Percentiles rank a stretch among this genome's conserved stretches.
Conservation (phyloP, 495 filamentous ascomycete genomes). For the Penicillium roqueforti region DNA sequence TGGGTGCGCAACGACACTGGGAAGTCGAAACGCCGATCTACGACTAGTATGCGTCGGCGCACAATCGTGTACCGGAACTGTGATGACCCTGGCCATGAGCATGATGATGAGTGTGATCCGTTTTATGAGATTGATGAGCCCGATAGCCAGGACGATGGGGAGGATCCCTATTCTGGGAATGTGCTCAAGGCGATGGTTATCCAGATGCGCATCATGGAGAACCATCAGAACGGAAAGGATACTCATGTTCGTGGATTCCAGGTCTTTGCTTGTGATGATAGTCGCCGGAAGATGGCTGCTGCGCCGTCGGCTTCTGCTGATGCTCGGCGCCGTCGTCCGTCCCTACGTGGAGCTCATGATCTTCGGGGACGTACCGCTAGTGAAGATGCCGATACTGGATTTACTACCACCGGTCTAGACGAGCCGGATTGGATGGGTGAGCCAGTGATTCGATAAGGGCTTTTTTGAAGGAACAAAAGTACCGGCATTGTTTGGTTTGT, state of each 20-base stretch:
- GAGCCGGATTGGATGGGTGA: slow-evolving; percentile 61
- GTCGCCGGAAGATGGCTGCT: slow-evolving; percentile 27
- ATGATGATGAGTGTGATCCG: slow-evolving; percentile 6
- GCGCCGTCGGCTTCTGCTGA: slow-evolving; percentile 40
- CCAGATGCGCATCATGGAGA: slow-evolving; percentile 84
- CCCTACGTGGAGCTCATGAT: slow-evolving; percentile 25
- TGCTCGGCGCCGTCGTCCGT: slow-evolving; percentile 29
- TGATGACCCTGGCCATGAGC: background rate
- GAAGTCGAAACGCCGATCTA: slow-evolving; percentile 8
- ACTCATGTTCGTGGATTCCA: slow-evolving; percentile 93
- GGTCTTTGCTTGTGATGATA: slow-evolving; percentile 74
- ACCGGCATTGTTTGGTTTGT: slow-evolving; percentile 3
- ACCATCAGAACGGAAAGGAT: slow-evolving; percentile 99
- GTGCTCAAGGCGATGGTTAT: slow-evolving; percentile 81
- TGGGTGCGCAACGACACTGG: slow-evolving; percentile 29
- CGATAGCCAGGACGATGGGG: slow-evolving; percentile 20
- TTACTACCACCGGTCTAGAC: slow-evolving; percentile 33
- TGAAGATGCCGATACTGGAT: slow-evolving; percentile 24
- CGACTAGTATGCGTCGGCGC: slow-evolving; percentile 8
- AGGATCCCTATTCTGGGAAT: slow-evolving; percentile 52
- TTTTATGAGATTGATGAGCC: slow-evolving; percentile 1
- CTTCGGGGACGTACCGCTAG: slow-evolving; percentile 17
- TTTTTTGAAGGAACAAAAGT: background rate
- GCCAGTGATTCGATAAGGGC: slow-evolving; percentile 46
- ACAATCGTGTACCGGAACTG: slow-evolving; percentile 3